phyloP scores from a whole-genome alignment of 1,284 basidiomycete species.

The Austroboletus niveus region DNA sequence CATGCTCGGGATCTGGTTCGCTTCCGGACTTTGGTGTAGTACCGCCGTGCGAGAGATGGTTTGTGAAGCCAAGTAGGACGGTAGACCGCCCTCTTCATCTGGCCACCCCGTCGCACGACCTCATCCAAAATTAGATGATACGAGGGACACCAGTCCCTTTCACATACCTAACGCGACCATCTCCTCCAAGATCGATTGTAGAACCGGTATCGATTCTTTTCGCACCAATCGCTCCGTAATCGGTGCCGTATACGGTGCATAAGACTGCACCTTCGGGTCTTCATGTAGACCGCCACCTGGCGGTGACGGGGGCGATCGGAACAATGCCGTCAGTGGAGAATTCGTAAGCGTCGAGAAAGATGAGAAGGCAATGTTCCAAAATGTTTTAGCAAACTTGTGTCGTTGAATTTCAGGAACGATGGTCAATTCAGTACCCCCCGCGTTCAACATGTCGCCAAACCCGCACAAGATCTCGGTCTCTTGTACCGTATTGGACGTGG shows the following conservation, averaged over 20 bases:
- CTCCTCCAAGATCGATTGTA: conserved; percentile 47
- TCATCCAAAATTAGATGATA: conserved; percentile 17
- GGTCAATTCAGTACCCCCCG: conserved; percentile 47
- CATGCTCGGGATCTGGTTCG: conserved; percentile 57
- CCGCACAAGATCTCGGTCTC: conserved; percentile 46
- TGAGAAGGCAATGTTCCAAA: conserved; percentile 62
- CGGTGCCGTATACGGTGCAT: conserved; percentile 41
- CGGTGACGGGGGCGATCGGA: conserved; percentile 42
- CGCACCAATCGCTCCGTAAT: conserved; percentile 44
- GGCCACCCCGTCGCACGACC: conserved; percentile 51
- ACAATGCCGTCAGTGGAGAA: conserved; percentile 51
- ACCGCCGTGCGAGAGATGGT: conserved; percentile 41
- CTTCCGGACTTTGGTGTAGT: conserved; percentile 42
- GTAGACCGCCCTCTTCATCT: conserved; percentile 42
- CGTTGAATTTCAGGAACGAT: conserved; percentile 61
- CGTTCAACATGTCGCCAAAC: conserved; percentile 43
- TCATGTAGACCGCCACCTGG: neutral
- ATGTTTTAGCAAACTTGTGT: conserved; percentile 61
- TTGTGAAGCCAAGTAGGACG: conserved; percentile 39
- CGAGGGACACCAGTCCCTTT: neutral
- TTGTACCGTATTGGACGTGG: conserved; percentile 41
- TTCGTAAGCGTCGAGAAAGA: conserved; percentile 51
- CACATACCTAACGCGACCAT: conserved; percentile 43
- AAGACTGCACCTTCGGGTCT: conserved; percentile 21
- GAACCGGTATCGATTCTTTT: conserved; percentile 46